phyloP scores from a whole-genome alignment of 139 green algal species.

The Zygnema circumcarinatum region DNA sequence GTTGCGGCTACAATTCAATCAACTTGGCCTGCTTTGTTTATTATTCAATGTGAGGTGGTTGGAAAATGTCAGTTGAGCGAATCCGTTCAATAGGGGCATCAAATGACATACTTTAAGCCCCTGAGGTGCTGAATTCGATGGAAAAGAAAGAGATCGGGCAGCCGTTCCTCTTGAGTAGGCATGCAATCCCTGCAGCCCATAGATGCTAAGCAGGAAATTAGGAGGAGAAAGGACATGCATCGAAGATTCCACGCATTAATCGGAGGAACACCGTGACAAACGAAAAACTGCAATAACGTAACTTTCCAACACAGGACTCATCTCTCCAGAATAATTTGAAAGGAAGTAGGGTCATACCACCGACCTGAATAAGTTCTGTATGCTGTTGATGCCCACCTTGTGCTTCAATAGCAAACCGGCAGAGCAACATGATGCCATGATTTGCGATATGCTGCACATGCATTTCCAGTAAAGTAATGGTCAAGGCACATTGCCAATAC shows the following conservation, averaged over 20 bases:
- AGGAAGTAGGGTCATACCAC: neutral
- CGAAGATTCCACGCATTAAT: neutral
- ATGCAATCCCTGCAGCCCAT: neutral
- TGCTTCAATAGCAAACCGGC: conserved; percentile 1
- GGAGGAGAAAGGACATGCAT: neutral
- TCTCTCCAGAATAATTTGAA: neutral
- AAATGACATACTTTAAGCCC: neutral
- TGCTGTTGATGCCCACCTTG: neutral
- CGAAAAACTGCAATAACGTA: neutral
- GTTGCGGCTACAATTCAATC: neutral
- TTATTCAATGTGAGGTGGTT: too few species aligned
- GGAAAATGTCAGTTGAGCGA: too few species aligned
- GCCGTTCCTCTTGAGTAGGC: neutral
- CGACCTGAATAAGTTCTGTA: neutral
- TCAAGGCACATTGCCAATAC: neutral
- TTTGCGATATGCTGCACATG: conserved; percentile 10
- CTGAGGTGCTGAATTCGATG: neutral
- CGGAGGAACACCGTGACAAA: neutral
- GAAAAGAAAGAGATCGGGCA: neutral
- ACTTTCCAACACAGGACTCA: neutral
- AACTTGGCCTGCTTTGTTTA: neutral
- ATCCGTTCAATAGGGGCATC: neutral
- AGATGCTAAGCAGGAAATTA: too few species aligned
- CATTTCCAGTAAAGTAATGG: neutral
- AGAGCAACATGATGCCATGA: conserved; percentile 5